Base-by-base conservation (phyloP, 2,329 filamentous ascomycete genomes). In the Fusarium coffeatum region DNA sequence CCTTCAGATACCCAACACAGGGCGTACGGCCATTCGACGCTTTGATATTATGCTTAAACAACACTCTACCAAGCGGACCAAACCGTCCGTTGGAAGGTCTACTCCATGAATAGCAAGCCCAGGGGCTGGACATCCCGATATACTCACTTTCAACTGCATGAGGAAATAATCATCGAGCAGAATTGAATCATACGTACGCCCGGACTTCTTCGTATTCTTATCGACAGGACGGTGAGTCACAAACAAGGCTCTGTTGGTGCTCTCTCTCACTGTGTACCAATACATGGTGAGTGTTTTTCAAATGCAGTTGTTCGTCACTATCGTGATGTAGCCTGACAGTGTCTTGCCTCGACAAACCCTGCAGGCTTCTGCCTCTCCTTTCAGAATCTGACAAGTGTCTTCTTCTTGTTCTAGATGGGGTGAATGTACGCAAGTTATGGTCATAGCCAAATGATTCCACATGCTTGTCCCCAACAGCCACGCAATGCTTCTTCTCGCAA, bases 251-350 rank as follows among this genome's bases (percentile, higher is more conserved):
- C 23, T 20, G 3, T 37, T n/a, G 3, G 9, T 34, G 25, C 22
- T 18, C 8, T 43, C 16, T 8, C 28, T 20, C 18, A 8, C 2
- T 22, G 8, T 16, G 18, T 46, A 22, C 15, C 16, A 8, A 8
- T 8, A 18, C 23, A 23, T n/a, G 8, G 3, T 8, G 42, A 43
- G 7, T 37, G 27, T 11, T 65, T 59, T 66, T 66, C 61, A 54
- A 65, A 54, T 15, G 11, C 6, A 41, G 25, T 43, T 53, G n/a
- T 23, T 41, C 40, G 20, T 50, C 7, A 42, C 32, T 47, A 23
- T 30, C 10, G 7, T n/a, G 12, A 18, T 18, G 15, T 9, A 41
- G 32, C 15, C 34, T 8, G 30, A 34, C 12, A 22, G 9, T 8
- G 20, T 43, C 5, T 18, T 20, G 13, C 37, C 16, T 11, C 20